phyloP scores from a whole-genome alignment of 1,284 basidiomycete species.

The Anthracocystis walkeri region DNA sequence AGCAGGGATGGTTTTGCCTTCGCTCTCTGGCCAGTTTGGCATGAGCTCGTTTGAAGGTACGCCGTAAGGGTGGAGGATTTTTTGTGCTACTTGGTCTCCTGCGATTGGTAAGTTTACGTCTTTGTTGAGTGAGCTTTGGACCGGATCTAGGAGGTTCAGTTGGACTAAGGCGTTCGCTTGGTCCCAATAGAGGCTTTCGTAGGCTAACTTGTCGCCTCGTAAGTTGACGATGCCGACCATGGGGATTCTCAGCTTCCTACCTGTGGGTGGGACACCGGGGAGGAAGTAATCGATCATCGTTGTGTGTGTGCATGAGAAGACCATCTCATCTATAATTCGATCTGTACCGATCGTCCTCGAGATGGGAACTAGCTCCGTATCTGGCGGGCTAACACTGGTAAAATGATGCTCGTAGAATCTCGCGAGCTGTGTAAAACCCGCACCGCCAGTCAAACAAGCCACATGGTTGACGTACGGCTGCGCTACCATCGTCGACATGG shows the following conservation, averaged over 20 bases:
- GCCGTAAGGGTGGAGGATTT: constrained; percentile 42
- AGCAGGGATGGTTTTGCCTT: constrained; percentile 17
- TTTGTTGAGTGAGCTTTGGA: constrained; percentile 14
- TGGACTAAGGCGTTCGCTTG: constrained; percentile 36
- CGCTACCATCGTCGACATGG: constrained; percentile 42
- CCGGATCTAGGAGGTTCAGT: constrained; percentile 20
- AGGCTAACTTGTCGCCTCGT: constrained; percentile 42
- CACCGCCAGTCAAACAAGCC: constrained; percentile 37
- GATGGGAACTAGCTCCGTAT: constrained; percentile 24
- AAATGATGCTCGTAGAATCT: constrained; percentile 45
- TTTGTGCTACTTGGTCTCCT: constrained; percentile 35
- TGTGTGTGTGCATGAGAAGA: constrained; percentile 38
- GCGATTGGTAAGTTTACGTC: constrained; percentile 24
- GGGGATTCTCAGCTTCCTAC: constrained; percentile 26
- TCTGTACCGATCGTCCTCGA: constrained; percentile 30
- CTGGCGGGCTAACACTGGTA: constrained; percentile 25
- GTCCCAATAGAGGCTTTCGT: constrained; percentile 46
- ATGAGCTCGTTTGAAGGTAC: constrained; percentile 31
- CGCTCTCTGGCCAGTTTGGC: constrained; percentile 40
- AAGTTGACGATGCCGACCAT: constrained; percentile 46
- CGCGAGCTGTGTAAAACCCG: constrained; percentile 22
- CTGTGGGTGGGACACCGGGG: constrained; percentile 32
- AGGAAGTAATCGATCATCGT: constrained; percentile 42
- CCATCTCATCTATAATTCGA: constrained; percentile 45
- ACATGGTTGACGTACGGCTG: constrained; percentile 45